Conservation (phyloP, 2,329 filamentous ascomycete species). For the Fusarium sp. region DNA sequence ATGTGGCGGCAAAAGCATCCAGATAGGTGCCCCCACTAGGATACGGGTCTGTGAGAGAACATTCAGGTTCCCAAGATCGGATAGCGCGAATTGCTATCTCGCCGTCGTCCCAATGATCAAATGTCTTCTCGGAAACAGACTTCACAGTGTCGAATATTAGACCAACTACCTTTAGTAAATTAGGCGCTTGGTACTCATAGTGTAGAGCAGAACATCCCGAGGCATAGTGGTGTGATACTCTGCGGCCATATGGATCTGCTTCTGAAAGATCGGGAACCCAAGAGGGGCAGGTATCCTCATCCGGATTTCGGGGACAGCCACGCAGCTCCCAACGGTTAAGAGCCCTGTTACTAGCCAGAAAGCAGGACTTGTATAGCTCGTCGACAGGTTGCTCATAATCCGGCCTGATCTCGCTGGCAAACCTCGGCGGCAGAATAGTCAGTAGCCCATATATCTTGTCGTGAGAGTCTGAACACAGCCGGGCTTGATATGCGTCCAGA, state of each 20-base stretch:
- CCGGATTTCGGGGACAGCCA: neutral
- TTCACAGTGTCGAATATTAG: neutral
- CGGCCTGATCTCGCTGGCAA: neutral
- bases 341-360: neutral
- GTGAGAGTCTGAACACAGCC: neutral
- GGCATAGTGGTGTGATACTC: accelerated
- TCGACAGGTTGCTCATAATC: neutral
- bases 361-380: neutral
- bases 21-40: accelerated
- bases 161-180: neutral
- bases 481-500: accelerated
- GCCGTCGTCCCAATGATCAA: neutral
- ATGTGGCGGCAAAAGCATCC: neutral
- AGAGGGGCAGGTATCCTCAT: neutral
- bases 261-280: neutral
- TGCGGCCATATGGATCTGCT: accelerated
- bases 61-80: neutral
- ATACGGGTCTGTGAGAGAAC: neutral
- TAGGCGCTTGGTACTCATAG: neutral
- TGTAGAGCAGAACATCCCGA: neutral
- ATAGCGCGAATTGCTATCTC: accelerated
- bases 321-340: neutral
- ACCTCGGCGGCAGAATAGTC: neutral
- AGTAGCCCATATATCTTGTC: neutral
- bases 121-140: neutral